Evolutionary conservation across 2,329 filamentous ascomycete genomes (phyloP).

Genomic region (Bertia moriformis): DNA sequence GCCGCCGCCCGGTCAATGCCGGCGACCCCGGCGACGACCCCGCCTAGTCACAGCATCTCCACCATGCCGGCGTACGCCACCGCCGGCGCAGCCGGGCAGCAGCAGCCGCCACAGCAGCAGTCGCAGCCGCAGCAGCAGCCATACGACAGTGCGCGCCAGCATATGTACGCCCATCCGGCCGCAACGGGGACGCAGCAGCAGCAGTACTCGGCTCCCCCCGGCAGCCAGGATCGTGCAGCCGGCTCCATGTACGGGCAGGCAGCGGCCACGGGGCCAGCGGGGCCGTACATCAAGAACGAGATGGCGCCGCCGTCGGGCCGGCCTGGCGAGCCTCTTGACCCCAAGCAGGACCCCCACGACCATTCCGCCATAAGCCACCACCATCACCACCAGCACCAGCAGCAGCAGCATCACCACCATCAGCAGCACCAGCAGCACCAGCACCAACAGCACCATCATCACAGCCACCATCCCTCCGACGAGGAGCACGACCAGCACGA

Average conservation of each 20-base stretch:
- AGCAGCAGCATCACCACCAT: conserved; percentile 44
- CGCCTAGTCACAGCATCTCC: conserved; percentile 63
- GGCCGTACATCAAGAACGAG: conserved; percentile 65
- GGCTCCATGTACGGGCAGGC: conserved; percentile 54
- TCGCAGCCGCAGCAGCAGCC: conserved; percentile 52
- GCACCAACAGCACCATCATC: no score
- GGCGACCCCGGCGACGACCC: conserved; percentile 79
- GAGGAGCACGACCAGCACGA: conserved; percentile 63
- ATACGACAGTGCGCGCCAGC: conserved; percentile 65
- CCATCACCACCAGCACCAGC: no score
- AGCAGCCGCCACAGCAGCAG: conserved; percentile 31
- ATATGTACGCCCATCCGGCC: conserved; percentile 47
- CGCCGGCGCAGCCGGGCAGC: no score
- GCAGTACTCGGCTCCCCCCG: conserved; percentile 57
- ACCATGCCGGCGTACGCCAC: conserved; percentile 71
- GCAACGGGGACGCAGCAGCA: no score
- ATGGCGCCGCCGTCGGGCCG: conserved; percentile 70
- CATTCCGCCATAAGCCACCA: no score
- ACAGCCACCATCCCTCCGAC: conserved; percentile 38
- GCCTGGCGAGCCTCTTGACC: conserved; percentile 35
- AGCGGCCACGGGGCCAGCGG: conserved; percentile 23
- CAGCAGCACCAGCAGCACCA: no score
- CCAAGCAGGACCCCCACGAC: no score
- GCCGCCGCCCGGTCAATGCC: conserved; percentile 68
- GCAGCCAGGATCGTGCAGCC: conserved; percentile 42